Base-by-base conservation (phyloP, 2,329 filamentous ascomycete genomes). In the Nemania sp. region DNA sequence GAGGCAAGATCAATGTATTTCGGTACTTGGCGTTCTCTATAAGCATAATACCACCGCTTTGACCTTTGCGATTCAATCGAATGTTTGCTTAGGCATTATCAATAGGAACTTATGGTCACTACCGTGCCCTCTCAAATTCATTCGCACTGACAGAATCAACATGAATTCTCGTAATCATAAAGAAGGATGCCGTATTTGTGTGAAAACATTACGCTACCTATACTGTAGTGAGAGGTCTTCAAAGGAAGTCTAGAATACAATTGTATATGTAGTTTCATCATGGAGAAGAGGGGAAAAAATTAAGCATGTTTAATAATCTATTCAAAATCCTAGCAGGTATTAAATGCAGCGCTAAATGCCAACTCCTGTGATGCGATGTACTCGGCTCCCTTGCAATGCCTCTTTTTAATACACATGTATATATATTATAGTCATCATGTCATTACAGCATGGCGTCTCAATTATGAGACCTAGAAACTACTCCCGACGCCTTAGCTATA, bases 401-500 rank as follows among this genome's bases (percentile, higher is more conserved):
- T 6, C 29, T n/a, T n/a, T 24, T 45, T 32, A 45, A 24, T n/a
- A 47, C 38, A 15, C 7, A 59, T 58, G 43, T 49, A 22, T 43
- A 24, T 53, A 49, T 27, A 62, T 35, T 41, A 58, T 62, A 27
- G 49, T 67, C 65, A 58, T 68, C 26, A 62, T 22, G 45, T 65
- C 61, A 38, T 68, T 68, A 64, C 43, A 64, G 5, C 22, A 22
- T 5, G 11, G 5, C 11, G 24, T 15, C 24, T n/a, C 5, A 2
- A 15, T n/a, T 15, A 10, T 65, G n/a, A 32, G n/a, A 47, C 20
- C 51, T 24, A 4, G 29, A 22, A 49, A 59, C 24, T 20, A 26
- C 11, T 43, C 41, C 41, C 27, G 32, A 13, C 22, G 13, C 27
- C 24, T 38, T 56, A 5, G n/a, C 62, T 74, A 77, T 22, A 75